Evolutionary conservation across 1,284 basidiomycete species (phyloP).

Genomic region (Coniophora puteana): DNA sequence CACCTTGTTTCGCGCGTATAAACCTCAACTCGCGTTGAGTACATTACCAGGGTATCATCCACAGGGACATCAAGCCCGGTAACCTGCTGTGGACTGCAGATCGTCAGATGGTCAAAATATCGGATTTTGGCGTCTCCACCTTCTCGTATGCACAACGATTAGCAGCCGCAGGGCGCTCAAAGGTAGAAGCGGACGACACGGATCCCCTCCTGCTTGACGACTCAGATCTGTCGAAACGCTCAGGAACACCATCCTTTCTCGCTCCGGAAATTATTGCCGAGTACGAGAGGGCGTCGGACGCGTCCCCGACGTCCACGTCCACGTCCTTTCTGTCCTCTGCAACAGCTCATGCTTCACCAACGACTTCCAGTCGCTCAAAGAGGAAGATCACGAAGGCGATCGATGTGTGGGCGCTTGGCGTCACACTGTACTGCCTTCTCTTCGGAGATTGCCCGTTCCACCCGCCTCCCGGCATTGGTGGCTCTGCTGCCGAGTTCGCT

Average conservation of each 20-base stretch:
- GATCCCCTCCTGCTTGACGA: constrained; percentile 78
- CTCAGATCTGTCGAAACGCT: constrained; percentile 88
- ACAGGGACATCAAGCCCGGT: constrained; percentile 98
- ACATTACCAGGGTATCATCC: constrained; percentile 97
- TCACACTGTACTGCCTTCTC: constrained; percentile 93
- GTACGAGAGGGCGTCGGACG: too few relatives aligned
- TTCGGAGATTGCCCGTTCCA: constrained; percentile 80
- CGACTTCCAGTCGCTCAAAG: constrained; percentile 33
- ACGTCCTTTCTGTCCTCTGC: constrained; percentile 27
- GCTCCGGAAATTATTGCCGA: constrained; percentile 92
- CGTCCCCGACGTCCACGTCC: constrained; percentile 26
- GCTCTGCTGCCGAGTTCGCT: constrained; percentile 72
- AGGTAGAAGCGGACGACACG: constrained; percentile 36
- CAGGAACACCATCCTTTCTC: constrained; percentile 96
- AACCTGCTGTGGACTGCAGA: constrained; percentile 91
- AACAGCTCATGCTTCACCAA: constrained; percentile 26
- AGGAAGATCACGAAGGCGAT: constrained; percentile 90
- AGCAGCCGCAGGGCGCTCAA: constrained; percentile 44
- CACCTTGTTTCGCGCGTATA: constrained; percentile 2
- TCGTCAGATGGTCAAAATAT: constrained; percentile 89
- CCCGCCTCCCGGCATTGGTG: constrained; percentile 41
- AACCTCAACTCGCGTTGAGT: constrained; percentile 45
- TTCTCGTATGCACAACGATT: constrained; percentile 85
- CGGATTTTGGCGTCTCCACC: constrained; percentile 96
- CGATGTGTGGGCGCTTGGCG: constrained; percentile 99